A percentile compares a stretch with the other conserved stretches of the same genome.
Evolutionary conservation across 495 filamentous ascomycete genomes (phyloP).

Genomic region (Talaromyces trachyspermus): DNA sequence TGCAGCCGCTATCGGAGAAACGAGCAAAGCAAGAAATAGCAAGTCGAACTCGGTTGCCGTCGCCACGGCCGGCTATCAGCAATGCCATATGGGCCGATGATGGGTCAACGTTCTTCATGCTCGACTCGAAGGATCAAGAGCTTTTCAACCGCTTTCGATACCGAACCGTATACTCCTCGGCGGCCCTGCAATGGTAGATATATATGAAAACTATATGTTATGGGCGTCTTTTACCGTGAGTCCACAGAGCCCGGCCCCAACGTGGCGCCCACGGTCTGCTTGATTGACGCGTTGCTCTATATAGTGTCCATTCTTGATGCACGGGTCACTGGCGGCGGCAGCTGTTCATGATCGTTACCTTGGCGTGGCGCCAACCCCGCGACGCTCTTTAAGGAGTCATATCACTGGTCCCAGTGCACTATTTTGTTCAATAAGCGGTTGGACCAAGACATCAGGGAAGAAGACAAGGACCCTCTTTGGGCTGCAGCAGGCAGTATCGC

Average conservation of each 20-base stretch:
- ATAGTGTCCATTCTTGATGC: conserved; percentile 42
- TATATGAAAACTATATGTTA: conserved; percentile 29
- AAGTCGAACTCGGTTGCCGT: conserved; percentile 11
- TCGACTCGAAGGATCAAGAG: conserved; percentile 29
- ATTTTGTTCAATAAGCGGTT: conserved; percentile 29
- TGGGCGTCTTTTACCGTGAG: conserved; percentile 32
- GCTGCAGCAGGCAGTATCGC: conserved; percentile 33
- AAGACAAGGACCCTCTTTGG: conserved; percentile 39
- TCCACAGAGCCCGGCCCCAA: conserved; percentile 5
- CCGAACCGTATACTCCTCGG: conserved; percentile 27
- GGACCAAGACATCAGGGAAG: conserved; percentile 21
- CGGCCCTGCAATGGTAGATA: conserved; percentile 26
- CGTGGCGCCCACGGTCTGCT: no score
- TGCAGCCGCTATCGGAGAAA: conserved; percentile 26
- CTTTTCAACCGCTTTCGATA: conserved; percentile 32
- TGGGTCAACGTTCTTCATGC: conserved; percentile 22
- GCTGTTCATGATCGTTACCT: conserved; percentile 38
- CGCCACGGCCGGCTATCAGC: conserved; percentile 18
- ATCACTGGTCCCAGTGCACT: conserved; percentile 36
- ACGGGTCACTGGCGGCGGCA: conserved; percentile 36
- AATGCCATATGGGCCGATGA: conserved; percentile 27
- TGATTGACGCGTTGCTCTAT: background rate
- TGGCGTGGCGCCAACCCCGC: conserved; percentile 14
- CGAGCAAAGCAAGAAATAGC: conserved; percentile 12
- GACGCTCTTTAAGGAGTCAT: conserved; percentile 30